Percentiles rank a stretch among this genome's conserved stretches.
Evolutionary conservation across 352 stramenopile genomes (phyloP).

Genomic region (Pythium inflatum): DNA sequence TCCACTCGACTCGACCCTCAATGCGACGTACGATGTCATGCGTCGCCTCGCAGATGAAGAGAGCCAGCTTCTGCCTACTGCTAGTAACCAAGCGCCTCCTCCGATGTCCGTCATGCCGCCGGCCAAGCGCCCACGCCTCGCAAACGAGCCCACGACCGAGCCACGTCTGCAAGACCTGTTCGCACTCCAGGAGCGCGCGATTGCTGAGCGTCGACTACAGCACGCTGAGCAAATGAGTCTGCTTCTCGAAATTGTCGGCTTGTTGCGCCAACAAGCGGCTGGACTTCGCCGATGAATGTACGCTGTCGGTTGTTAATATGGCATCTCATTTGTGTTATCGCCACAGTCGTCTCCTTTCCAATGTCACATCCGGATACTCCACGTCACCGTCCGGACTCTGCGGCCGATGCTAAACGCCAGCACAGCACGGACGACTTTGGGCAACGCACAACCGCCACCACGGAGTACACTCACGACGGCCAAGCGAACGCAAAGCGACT

Average conservation of each 20-base stretch:
- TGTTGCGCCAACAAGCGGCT: conserved; percentile 34
- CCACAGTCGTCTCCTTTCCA: too few species aligned
- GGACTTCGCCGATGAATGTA: too few species aligned
- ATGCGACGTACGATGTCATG: conserved; percentile 22
- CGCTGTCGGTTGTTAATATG: too few species aligned
- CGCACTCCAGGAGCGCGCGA: conserved; percentile 41
- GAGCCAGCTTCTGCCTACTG: conserved; percentile 19
- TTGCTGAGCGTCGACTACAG: conserved; percentile 53
- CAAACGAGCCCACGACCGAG: conserved; percentile 1
- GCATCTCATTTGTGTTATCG: too few species aligned
- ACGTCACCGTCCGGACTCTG: too few species aligned
- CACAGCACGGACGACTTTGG: too few species aligned
- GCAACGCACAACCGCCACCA: too few species aligned
- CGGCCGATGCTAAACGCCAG: too few species aligned
- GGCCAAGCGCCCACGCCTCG: conserved; percentile 17
- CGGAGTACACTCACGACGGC: too few species aligned
- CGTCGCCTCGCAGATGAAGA: conserved; percentile 34
- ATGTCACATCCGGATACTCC: too few species aligned
- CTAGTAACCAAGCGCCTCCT: too few species aligned
- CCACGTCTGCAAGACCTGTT: conserved; percentile 38
- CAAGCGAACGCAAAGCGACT: too few species aligned
- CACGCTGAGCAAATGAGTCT: conserved; percentile 62
- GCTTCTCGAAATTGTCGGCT: conserved; percentile 45
- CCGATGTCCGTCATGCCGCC: not conserved
- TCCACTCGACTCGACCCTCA: conserved; percentile 2